These are phyloP conservation scores for Venturia carpophila DNA, from an alignment of 2,329 filamentous ascomycete genomes.

Conservation along the genomic window DNA sequence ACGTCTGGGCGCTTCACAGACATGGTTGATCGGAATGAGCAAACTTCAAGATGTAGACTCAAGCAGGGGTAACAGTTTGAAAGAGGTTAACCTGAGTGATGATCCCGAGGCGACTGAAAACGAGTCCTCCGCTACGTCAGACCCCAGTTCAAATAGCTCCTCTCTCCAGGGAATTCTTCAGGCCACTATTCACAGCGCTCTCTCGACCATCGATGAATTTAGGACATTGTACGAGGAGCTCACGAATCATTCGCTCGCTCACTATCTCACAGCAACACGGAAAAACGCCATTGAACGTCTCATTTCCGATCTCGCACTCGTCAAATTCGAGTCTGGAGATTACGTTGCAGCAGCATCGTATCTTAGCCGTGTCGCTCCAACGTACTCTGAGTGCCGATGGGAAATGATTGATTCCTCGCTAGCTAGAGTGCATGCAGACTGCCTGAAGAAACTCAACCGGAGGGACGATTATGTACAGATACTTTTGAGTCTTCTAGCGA, in stretches of 20 bases:
- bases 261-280: slow-evolving; percentile 73
- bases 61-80: slow-evolving; percentile 25
- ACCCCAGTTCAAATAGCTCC: not conserved
- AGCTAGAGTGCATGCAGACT: slow-evolving; percentile 77
- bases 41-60: not conserved
- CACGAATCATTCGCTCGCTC: slow-evolving; percentile 7
- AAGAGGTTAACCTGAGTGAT: slow-evolving; percentile 33
- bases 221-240: slow-evolving; percentile 6
- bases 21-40: slow-evolving; percentile 59
- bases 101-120: not conserved
- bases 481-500: slow-evolving; percentile 64
- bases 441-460: slow-evolving; percentile 66
- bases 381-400: slow-evolving; percentile 75
- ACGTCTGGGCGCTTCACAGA: slow-evolving; percentile 59
- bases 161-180: slow-evolving; percentile 10
- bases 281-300: slow-evolving; percentile 67
- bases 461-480: slow-evolving; percentile 73
- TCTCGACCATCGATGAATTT: not conserved
- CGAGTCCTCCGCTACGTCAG: not conserved
- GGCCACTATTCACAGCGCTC: not conserved
- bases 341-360: slow-evolving; percentile 65
- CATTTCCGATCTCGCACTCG: slow-evolving; percentile 75
- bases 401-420: slow-evolving; percentile 70
- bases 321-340: slow-evolving; percentile 71
- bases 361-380: slow-evolving; percentile 69